phyloP scores from a whole-genome alignment of 139 green algal genomes.

The Micractinium conductrix region DNA sequence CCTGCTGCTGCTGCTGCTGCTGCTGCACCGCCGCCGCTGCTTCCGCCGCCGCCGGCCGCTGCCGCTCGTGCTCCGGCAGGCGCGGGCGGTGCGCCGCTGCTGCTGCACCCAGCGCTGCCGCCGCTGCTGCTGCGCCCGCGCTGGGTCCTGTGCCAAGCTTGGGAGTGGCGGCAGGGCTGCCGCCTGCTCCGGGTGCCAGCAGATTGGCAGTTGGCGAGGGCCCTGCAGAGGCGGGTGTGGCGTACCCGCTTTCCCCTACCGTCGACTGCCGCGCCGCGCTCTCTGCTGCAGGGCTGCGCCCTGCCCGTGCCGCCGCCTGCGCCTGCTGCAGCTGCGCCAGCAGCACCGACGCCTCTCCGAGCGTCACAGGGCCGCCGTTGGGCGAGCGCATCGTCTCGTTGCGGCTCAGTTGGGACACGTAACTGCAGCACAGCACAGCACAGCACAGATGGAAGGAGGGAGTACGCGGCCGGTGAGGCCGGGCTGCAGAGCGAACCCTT shows the following conservation, averaged over 20 bases:
- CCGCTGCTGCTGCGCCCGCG: background rate
- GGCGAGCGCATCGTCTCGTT: background rate
- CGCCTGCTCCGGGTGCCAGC: background rate
- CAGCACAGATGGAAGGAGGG: background rate
- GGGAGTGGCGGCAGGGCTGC: background rate
- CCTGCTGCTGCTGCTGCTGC: background rate
- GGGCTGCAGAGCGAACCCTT: too few relatives aligned
- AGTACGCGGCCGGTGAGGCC: too few relatives aligned
- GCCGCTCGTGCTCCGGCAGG: background rate
- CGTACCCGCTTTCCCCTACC: background rate
- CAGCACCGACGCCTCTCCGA: constrained; percentile 6
- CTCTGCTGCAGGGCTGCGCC: background rate
- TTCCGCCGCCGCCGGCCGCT: background rate
- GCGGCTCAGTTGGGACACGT: constrained; percentile 6
- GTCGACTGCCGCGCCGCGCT: background rate
- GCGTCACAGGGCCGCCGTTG: background rate
- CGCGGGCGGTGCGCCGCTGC: background rate
- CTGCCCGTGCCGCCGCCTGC: background rate
- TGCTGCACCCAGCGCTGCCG: background rate
- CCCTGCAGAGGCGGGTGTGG: background rate
- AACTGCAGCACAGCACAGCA: background rate
- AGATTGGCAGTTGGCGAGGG: background rate
- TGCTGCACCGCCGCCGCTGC: background rate
- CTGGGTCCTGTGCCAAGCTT: background rate
- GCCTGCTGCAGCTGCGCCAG: background rate